phyloP scores from a whole-genome alignment of 495 filamentous ascomycete genomes.

The Penicillium flavigenum region DNA sequence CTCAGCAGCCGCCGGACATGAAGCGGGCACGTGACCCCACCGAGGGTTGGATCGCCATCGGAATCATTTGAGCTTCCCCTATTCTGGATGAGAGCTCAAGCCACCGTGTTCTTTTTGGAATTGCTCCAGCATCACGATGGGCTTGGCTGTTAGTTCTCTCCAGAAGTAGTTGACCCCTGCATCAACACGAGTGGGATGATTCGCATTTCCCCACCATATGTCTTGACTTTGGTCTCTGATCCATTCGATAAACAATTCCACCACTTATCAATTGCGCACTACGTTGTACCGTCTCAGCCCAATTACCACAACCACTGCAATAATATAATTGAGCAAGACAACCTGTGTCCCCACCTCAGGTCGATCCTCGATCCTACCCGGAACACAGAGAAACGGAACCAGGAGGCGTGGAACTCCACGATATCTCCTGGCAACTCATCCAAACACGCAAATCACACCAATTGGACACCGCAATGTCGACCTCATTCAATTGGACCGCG shows the following conservation, averaged over 20 bases:
- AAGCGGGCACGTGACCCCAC: too few relatives aligned
- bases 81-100: slow-evolving; percentile 18
- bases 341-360: background rate
- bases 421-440: background rate
- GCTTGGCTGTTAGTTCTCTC: background rate
- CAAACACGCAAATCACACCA: slow-evolving; percentile 9
- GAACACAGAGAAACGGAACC: background rate
- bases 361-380: background rate
- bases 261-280: background rate
- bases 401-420: background rate
- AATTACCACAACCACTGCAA: background rate
- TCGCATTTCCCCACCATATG: slow-evolving; percentile 23
- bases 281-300: background rate
- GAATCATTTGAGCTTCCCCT: slow-evolving; percentile 24
- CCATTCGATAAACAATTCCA: slow-evolving; percentile 7
- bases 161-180: background rate
- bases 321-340: background rate
- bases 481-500: slow-evolving; percentile 29
- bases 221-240: slow-evolving; percentile 20
- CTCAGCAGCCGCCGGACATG: too few relatives aligned
- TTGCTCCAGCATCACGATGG: slow-evolving; percentile 3
- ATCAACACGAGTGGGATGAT: slow-evolving; percentile 17
- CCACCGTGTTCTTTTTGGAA: slow-evolving; percentile 29
- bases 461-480: slow-evolving; percentile 12
- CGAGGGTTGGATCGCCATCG: slow-evolving; percentile 21